Percentiles rank a stretch among this genome's conserved stretches.
Evolutionary conservation across 345 rosid species (phyloP).

Genomic region (Brassica rapa): DNA sequence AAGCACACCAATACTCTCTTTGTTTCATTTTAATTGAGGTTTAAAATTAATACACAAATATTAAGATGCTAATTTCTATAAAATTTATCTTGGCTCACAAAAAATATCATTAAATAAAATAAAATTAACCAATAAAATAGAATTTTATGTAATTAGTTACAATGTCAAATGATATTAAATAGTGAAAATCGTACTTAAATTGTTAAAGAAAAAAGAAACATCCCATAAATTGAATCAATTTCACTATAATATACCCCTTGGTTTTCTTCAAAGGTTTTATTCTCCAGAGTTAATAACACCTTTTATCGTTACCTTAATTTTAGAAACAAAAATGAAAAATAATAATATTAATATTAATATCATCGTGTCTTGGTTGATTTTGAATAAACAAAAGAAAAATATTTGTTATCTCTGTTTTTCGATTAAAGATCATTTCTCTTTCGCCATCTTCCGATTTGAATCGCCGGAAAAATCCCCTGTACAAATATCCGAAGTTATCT

Average conservation of each 20-base stretch:
- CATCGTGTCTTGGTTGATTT: slow-evolving; percentile 18
- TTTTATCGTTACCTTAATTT: not conserved
- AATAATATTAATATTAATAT: not conserved
- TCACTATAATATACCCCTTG: slow-evolving; percentile 13
- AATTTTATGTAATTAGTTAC: no score
- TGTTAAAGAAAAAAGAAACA: no score
- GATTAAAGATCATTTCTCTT: not conserved
- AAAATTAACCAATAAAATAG: no score
- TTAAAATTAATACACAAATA: no score
- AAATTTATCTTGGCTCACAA: no score
- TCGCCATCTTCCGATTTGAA: not conserved
- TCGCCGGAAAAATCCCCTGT: slow-evolving; percentile 21
- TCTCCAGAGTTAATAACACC: not conserved
- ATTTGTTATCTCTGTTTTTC: not conserved
- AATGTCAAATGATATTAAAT: no score
- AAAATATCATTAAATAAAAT: no score
- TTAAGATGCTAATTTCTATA: no score
- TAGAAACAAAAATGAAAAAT: not conserved
- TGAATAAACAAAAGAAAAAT: not conserved
- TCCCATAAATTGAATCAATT: no score
- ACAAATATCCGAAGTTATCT: not conserved
- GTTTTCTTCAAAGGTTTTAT: slow-evolving; percentile 18
- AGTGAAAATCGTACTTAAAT: no score
- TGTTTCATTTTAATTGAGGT: no score
- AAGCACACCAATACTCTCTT: no score